These are phyloP conservation scores for Saururus chinensis DNA, from an alignment of 164 flowering plant species.

Conservation along the genomic window DNA sequence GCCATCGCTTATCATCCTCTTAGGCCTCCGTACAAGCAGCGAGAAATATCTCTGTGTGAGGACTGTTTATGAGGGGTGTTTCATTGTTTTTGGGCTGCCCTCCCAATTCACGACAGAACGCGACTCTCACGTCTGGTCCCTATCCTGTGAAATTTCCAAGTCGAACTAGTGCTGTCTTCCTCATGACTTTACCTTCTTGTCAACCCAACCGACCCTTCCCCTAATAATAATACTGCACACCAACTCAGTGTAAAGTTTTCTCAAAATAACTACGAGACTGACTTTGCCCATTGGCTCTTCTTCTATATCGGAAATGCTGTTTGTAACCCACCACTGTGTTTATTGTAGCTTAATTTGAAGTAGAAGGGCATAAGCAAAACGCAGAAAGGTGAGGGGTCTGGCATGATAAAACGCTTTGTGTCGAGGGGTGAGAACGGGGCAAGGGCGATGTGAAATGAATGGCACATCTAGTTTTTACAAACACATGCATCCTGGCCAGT, in stretches of 20 bases:
- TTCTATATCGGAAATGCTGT: too few species aligned
- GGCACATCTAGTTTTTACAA: not conserved
- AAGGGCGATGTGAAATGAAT: not conserved
- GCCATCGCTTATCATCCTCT: not conserved
- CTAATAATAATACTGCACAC: not conserved
- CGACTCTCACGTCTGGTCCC: not conserved
- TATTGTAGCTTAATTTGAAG: too few species aligned
- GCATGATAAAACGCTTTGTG: not conserved
- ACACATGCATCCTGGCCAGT: not conserved
- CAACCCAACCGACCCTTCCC: not conserved
- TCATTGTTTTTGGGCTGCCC: not conserved
- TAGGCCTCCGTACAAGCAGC: not conserved
- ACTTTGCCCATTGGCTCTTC: too few species aligned
- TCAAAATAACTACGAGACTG: too few species aligned
- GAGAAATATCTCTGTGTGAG: not conserved
- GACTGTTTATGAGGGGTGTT: not conserved
- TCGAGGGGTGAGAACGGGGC: not conserved
- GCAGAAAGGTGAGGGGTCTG: not conserved
- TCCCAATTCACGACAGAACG: not conserved
- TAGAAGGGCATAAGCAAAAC: not conserved
- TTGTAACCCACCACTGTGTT: too few species aligned
- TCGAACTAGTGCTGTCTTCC: not conserved
- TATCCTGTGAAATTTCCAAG: not conserved
- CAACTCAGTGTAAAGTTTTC: not conserved
- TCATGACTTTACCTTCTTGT: not conserved